Conservation (phyloP, 805 yeast species). For the Wickerhamiella vanderwaltii region DNA sequence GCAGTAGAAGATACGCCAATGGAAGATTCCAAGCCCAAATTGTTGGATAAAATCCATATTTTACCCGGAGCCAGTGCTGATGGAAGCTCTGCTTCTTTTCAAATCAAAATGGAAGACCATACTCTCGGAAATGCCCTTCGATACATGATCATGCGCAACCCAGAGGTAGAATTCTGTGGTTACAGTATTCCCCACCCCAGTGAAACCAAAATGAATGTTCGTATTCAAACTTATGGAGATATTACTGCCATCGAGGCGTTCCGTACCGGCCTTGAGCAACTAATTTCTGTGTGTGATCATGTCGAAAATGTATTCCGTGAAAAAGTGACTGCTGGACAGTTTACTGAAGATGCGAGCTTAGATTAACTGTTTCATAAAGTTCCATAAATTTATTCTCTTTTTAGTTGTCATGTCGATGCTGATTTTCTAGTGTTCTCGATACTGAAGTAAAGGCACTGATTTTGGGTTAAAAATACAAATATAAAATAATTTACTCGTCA, state of each 20-base stretch:
- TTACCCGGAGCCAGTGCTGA: slow-evolving; percentile 69
- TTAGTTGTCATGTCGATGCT: no score
- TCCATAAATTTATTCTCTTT: no score
- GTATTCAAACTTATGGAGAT: slow-evolving; percentile 85
- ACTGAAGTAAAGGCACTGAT: no score
- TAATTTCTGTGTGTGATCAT: slow-evolving; percentile 68
- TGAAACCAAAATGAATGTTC: slow-evolving; percentile 72
- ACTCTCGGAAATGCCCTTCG: slow-evolving; percentile 90
- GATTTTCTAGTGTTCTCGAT: no score
- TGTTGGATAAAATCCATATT: slow-evolving; percentile 19
- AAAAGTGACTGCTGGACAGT: slow-evolving; percentile 42
- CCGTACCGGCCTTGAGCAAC: slow-evolving; percentile 79
- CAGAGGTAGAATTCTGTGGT: slow-evolving; percentile 96
- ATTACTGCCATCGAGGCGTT: slow-evolving; percentile 86
- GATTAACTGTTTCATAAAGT: background rate
- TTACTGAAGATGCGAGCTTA: background rate
- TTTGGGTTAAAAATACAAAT: background rate
- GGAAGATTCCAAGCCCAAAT: slow-evolving; percentile 5
- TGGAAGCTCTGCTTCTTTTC: slow-evolving; percentile 90
- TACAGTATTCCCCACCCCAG: slow-evolving; percentile 98
- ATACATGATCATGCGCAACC: slow-evolving; percentile 92
- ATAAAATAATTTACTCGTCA: background rate
- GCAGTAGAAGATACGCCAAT: slow-evolving; percentile 8
- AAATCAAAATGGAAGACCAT: slow-evolving; percentile 87
- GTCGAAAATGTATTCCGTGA: slow-evolving; percentile 70